Evolutionary conservation across 257 asterid genomes (phyloP).

Genomic region (Gentiana dahurica): DNA sequence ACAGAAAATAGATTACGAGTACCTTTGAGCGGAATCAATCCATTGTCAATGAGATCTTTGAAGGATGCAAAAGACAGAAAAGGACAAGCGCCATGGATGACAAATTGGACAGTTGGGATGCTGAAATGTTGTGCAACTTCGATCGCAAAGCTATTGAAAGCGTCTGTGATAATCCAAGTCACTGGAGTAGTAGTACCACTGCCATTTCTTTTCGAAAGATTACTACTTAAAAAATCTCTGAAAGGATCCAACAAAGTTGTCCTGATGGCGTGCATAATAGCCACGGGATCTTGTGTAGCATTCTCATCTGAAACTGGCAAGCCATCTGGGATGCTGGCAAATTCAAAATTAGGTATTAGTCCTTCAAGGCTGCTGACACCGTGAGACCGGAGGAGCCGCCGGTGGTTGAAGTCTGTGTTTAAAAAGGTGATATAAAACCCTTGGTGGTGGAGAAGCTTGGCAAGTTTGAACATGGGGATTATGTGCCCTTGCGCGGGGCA

Average conservation of each 20-base stretch:
- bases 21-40: conserved; percentile 4
- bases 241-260: conserved; percentile 1
- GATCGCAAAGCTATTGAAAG: conserved; percentile 13
- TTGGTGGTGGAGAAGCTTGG: conserved; percentile 20
- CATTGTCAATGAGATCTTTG: conserved; percentile 1
- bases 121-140: conserved; percentile 11
- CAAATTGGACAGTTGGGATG: conserved; percentile 10
- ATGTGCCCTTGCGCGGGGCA: conserved; percentile 33
- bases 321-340: conserved; percentile 5
- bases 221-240: neutral
- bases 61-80: neutral
- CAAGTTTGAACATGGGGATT: conserved; percentile 24
- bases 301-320: neutral
- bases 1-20: neutral
- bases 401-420: conserved; percentile 19
- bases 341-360: neutral
- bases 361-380: neutral
- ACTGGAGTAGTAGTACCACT: conserved; percentile 2
- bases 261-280: neutral
- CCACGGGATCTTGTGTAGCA: neutral
- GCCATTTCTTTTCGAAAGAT: neutral
- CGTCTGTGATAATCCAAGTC: conserved; percentile 14
- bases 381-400: conserved; percentile 9
- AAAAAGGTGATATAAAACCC: conserved; percentile 29
- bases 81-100: conserved; percentile 8